Evolutionary conservation across 495 filamentous ascomycete species (phyloP).

Genomic region (Trichoderma virens): DNA sequence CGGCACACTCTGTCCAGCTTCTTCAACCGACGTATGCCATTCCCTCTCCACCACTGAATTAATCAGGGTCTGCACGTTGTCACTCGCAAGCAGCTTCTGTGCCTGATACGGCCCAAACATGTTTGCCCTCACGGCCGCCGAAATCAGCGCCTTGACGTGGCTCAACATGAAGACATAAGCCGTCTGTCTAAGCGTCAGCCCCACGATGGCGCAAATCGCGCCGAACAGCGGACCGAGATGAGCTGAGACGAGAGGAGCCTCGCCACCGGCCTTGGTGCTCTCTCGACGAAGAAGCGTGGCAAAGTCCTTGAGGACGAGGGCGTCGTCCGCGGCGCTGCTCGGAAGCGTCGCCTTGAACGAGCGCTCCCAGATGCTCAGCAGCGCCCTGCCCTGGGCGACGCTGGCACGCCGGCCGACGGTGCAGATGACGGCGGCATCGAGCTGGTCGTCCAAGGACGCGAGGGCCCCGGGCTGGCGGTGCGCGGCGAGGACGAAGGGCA

Average conservation of each 20-base stretch:
- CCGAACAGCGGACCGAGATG: constrained; percentile 82
- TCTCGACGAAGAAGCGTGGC: constrained; percentile 26
- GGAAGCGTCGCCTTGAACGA: constrained; percentile 40
- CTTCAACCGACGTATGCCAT: constrained; percentile 49
- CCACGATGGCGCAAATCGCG: constrained; percentile 55
- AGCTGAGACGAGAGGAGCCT: constrained; percentile 37
- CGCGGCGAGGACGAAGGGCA: constrained; percentile 78
- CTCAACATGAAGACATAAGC: constrained; percentile 81
- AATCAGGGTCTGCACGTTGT: constrained; percentile 53
- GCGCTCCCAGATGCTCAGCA: constrained; percentile 85
- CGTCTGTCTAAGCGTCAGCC: constrained; percentile 53
- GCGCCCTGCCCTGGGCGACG: constrained; percentile 73
- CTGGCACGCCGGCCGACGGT: constrained; percentile 80
- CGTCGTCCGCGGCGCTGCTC: constrained; percentile 14
- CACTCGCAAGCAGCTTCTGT: constrained; percentile 66
- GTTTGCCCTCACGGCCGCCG: constrained; percentile 79
- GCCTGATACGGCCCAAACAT: constrained; percentile 92
- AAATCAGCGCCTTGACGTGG: constrained; percentile 81
- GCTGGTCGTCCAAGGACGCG: constrained; percentile 64
- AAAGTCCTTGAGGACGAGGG: constrained; percentile 25
- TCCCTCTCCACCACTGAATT: constrained; percentile 53
- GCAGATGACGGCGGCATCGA: constrained; percentile 82
- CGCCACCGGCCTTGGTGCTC: neutral
- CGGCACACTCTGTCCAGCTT: constrained; percentile 81
- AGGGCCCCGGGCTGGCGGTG: constrained; percentile 53